phyloP scores from a whole-genome alignment of 768 basidiomycete genomes.

The Rhizopogon vesiculosus region DNA sequence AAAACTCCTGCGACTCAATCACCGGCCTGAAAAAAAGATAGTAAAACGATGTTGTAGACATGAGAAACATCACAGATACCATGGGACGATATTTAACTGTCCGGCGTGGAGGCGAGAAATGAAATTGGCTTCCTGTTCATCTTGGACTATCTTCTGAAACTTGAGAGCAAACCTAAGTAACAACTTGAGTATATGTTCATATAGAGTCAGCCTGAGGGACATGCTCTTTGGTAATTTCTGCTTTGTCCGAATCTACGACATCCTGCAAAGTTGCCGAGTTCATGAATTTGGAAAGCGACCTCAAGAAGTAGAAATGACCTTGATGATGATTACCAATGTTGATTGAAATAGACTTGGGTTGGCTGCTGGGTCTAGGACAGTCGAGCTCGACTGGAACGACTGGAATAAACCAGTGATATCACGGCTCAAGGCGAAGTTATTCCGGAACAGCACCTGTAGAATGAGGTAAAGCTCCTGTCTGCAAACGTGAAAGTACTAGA shows the following conservation, averaged over 20 bases:
- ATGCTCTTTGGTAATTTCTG: constrained; percentile 55
- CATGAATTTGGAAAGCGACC: neutral
- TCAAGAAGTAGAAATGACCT: constrained; percentile 27
- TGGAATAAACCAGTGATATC: constrained; percentile 59
- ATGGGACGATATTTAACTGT: constrained; percentile 53
- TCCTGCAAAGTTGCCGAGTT: constrained; percentile 34
- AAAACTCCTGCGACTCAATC: constrained; percentile 59
- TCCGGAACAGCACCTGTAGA: constrained; percentile 54
- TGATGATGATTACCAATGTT: constrained; percentile 58
- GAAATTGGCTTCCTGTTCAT: constrained; percentile 59
- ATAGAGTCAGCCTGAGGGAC: constrained; percentile 8
- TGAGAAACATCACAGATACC: constrained; percentile 24
- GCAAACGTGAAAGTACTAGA: neutral
- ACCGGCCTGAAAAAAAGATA: constrained; percentile 35
- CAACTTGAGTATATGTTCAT: neutral
- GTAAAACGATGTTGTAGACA: neutral
- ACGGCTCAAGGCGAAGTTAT: constrained; percentile 59
- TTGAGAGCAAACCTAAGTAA: constrained; percentile 46
- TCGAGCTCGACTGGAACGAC: constrained; percentile 56
- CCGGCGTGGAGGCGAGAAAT: constrained; percentile 57
- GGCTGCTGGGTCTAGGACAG: constrained; percentile 50
- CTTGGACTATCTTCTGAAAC: constrained; percentile 57
- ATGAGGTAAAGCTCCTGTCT: neutral
- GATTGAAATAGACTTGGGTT: constrained; percentile 59
- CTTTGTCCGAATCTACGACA: constrained; percentile 57